phyloP scores from a whole-genome alignment of 768 basidiomycete genomes.

The Neoboletus brunneissimus region DNA sequence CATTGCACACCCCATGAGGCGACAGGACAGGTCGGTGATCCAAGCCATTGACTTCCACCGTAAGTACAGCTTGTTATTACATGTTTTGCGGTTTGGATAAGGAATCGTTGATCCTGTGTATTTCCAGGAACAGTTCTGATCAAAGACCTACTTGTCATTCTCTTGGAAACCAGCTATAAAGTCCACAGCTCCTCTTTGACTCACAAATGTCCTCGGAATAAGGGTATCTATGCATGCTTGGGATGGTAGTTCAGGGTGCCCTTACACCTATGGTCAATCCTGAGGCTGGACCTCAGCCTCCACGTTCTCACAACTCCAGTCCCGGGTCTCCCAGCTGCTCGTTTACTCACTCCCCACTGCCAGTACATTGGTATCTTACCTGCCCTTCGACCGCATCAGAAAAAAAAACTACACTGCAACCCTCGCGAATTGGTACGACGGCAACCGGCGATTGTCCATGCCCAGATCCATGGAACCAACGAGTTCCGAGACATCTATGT shows the following conservation, averaged over 20 bases:
- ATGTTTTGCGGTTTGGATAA: background rate
- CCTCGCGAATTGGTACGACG: conserved; percentile 26
- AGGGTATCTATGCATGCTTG: background rate
- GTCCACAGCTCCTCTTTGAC: background rate
- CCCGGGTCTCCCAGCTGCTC: conserved; percentile 43
- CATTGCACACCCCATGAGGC: background rate
- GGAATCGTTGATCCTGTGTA: background rate
- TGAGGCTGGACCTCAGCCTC: conserved; percentile 44
- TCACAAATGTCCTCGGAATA: background rate
- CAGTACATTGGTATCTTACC: conserved; percentile 45
- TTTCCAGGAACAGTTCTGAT: background rate
- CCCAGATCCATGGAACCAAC: conserved; percentile 39
- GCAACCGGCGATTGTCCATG: conserved; percentile 39
- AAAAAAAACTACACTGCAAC: conserved; percentile 40
- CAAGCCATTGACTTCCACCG: background rate
- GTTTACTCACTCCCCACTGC: conserved; percentile 39
- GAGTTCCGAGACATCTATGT: conserved; percentile 35
- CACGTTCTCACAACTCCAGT: conserved; percentile 33
- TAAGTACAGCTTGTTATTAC: background rate
- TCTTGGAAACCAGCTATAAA: background rate
- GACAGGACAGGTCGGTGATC: background rate
- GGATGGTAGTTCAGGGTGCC: conserved; percentile 20
- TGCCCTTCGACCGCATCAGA: conserved; percentile 31
- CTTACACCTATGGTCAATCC: conserved; percentile 35
- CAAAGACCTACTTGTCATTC: background rate